Base-by-base conservation (phyloP, 768 basidiomycete genomes). In the Sporobolomyces phaffii region DNA sequence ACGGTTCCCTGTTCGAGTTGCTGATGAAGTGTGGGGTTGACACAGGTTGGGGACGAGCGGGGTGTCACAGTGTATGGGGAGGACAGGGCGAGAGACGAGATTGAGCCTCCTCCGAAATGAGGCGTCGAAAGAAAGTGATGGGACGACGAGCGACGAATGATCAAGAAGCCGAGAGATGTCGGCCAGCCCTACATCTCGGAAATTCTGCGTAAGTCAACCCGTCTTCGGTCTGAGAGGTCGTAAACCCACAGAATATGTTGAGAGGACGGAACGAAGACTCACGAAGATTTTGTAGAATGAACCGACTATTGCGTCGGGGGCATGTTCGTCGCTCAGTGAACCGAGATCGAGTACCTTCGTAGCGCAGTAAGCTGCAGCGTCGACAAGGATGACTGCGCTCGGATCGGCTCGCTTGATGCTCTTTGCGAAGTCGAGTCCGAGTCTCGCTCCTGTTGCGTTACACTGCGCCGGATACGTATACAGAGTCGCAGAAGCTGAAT, bases 221-320 rank as follows among this genome's bases (percentile, higher is more conserved):
- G n/a, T n/a, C n/a, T n/a, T n/a, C n/a, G n/a, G n/a, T n/a, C n/a
- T n/a, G n/a, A n/a, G n/a, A n/a, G n/a, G n/a, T n/a, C n/a, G n/a
- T n/a, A n/a, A n/a, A n/a, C n/a, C 8, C 3, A 6, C 20, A 6
- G 0, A 14, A 43, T 13, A 0, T 5, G 15, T 34, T 10, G 48
- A 31, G 5, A 26, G 34, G n/a, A 10, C 22, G 5, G 24, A 38
- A 17, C 6, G 11, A 0, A 24, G n/a, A 53, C 69, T 1, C 45
- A 70, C 69, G 33, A 72, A 73, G 44, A 73, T 68, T 61, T 76
- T 76, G 73, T 76, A 76, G 22, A 72, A 70, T 8, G 68, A 70
- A 26, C 65, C 68, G 26, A 64, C 68, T 54, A 76, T 29, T 24
- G 72, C 73, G 48, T 74, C 75, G 3, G 75, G 75, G 13, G 68